Evolutionary conservation across 1,284 basidiomycete genomes (phyloP).

Genomic region (Lignosus rhinocerotis): DNA sequence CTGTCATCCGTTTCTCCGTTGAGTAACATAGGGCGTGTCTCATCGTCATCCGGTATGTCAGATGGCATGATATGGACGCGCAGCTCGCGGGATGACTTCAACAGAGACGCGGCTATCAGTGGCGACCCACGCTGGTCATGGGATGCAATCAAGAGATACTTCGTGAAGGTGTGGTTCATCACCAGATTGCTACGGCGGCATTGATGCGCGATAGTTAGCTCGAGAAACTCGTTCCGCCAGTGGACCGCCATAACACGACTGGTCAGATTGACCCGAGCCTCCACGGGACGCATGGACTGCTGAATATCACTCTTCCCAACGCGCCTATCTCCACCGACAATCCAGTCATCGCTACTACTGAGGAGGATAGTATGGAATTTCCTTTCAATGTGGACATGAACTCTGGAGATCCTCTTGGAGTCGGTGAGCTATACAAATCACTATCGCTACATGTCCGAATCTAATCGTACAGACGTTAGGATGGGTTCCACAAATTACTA

Average conservation of each 20-base stretch:
- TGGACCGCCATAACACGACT: constrained; percentile 19
- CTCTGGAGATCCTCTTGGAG: constrained; percentile 37
- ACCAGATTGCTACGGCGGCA: no score
- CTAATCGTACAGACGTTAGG: neutral
- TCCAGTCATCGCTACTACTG: constrained; percentile 34
- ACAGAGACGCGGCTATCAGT: neutral
- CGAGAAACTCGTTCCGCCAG: constrained; percentile 20
- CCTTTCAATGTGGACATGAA: constrained; percentile 42
- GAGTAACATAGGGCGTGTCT: no score
- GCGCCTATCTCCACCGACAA: constrained; percentile 35
- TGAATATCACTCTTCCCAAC: constrained; percentile 37
- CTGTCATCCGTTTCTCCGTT: neutral
- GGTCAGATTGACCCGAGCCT: constrained; percentile 16
- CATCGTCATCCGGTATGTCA: neutral
- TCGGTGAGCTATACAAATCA: constrained; percentile 13
- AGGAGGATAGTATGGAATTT: constrained; percentile 35
- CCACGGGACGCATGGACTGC: constrained; percentile 30
- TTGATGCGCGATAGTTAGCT: constrained; percentile 2
- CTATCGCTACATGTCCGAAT: neutral
- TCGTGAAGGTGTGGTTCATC: neutral
- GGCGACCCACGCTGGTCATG: constrained; percentile 30
- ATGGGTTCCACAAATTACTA: neutral
- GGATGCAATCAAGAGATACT: constrained; percentile 16
- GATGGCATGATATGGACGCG: neutral
- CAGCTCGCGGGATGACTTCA: neutral